Evolutionary conservation across 768 basidiomycete species (phyloP).

Genomic region (Kwoniella heveanensis): DNA sequence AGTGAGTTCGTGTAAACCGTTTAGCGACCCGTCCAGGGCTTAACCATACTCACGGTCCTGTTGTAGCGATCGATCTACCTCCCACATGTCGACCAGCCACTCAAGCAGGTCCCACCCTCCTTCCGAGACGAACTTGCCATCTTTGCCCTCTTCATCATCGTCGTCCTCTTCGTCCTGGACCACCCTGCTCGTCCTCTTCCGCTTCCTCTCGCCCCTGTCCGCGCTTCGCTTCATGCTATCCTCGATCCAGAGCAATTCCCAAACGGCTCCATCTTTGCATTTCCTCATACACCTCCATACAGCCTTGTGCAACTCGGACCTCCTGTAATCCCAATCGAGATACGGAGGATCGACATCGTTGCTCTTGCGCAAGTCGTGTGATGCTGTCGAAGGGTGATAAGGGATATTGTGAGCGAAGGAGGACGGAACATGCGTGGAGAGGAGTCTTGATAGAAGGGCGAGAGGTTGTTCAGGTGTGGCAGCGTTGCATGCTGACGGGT

Average conservation of each 20-base stretch:
- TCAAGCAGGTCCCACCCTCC: conserved; percentile 31
- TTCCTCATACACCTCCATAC: conserved; percentile 12
- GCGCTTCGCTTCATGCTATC: too few relatives aligned
- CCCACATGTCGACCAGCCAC: conserved; percentile 36
- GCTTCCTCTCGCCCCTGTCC: too few relatives aligned
- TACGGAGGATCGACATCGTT: conserved; percentile 11
- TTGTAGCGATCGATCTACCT: conserved; percentile 27
- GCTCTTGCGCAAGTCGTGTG: not conserved
- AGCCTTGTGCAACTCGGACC: conserved; percentile 10
- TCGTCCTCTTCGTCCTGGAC: not conserved
- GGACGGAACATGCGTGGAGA: conserved; percentile 17
- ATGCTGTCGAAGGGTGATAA: conserved; percentile 6
- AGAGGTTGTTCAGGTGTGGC: conserved; percentile 6
- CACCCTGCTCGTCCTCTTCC: conserved; percentile 11
- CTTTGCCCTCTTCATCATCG: conserved; percentile 20
- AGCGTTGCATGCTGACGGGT: conserved; percentile 11
- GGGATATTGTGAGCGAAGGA: conserved; percentile 26
- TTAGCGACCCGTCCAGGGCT: too few relatives aligned
- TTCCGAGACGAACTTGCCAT: conserved; percentile 17
- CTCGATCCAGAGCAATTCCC: conserved; percentile 26
- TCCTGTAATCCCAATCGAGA: conserved; percentile 17
- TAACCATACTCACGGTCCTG: not conserved
- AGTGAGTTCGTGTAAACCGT: too few relatives aligned
- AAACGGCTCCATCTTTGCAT: conserved; percentile 25
- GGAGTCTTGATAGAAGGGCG: conserved; percentile 7